Percentiles rank a stretch among this genome's conserved stretches.
Evolutionary conservation across 2,329 filamentous ascomycete species (phyloP).

Genomic region (Chrysosporium queenslandicum): DNA sequence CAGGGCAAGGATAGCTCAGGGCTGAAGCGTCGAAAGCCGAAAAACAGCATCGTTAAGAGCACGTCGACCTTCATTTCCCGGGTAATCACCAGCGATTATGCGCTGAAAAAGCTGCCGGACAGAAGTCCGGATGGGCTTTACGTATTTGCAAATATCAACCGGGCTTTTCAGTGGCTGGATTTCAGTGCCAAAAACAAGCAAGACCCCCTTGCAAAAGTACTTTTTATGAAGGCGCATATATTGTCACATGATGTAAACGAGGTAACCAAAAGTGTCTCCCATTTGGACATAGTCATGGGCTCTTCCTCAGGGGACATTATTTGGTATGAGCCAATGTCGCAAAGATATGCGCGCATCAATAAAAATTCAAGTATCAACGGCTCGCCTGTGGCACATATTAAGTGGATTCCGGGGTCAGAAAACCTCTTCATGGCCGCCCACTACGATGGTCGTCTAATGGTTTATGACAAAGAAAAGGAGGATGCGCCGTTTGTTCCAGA

Average conservation of each 20-base stretch:
- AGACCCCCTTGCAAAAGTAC: slow-evolving; percentile 87
- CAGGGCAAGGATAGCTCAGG: slow-evolving; percentile 58
- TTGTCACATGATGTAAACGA: slow-evolving; percentile 88
- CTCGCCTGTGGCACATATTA: slow-evolving; percentile 74
- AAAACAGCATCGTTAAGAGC: slow-evolving; percentile 97
- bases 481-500: slow-evolving; percentile 70
- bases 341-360: slow-evolving; percentile 89
- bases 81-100: slow-evolving; percentile 77
- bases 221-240: slow-evolving; percentile 94
- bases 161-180: slow-evolving; percentile 93
- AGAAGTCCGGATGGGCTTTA: slow-evolving; percentile 69
- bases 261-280: slow-evolving; percentile 64
- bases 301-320: slow-evolving; percentile 96
- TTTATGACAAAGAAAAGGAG: slow-evolving; percentile 97
- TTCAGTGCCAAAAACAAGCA: slow-evolving; percentile 60
- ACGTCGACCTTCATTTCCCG: slow-evolving; percentile 98
- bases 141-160: slow-evolving; percentile 90
- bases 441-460: slow-evolving; percentile 78
- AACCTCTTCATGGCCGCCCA: slow-evolving; percentile 86
- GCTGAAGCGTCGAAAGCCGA: slow-evolving; percentile 77
- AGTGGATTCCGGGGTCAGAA: slow-evolving; percentile 90
- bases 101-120: slow-evolving; percentile 70
- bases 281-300: slow-evolving; percentile 87
- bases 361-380: slow-evolving; percentile 91
- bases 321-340: slow-evolving; percentile 95